A percentile compares a stretch with the other conserved stretches of the same genome.
phyloP scores from a whole-genome alignment of 768 basidiomycete genomes.

The Inosperma sp. region DNA sequence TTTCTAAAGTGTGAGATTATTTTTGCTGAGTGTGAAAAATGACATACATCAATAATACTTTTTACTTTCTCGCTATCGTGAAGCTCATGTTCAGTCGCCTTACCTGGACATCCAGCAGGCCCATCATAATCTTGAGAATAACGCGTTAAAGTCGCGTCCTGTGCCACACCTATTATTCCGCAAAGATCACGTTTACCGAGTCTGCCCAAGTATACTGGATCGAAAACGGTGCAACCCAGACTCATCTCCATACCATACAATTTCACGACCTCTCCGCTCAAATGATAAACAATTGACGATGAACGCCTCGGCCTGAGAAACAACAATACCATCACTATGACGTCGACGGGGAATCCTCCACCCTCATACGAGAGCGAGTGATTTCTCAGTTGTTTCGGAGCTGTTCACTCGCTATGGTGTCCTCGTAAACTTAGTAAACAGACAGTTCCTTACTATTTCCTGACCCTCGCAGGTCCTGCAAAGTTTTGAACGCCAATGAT shows the following conservation, averaged over 20 bases:
- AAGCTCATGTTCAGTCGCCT: constrained; percentile 59
- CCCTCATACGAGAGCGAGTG: constrained; percentile 42
- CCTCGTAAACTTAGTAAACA: constrained; percentile 47
- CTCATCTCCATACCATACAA: constrained; percentile 50
- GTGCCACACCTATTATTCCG: constrained; percentile 25
- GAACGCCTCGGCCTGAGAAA: constrained; percentile 51
- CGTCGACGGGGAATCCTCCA: constrained; percentile 53
- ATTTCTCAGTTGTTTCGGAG: constrained; percentile 49
- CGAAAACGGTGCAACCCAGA: constrained; percentile 39
- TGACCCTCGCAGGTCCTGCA: constrained; percentile 65
- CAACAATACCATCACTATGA: constrained; percentile 60
- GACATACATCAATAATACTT: too few species aligned
- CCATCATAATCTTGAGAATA: constrained; percentile 49
- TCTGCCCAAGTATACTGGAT: constrained; percentile 60
- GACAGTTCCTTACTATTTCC: constrained; percentile 53
- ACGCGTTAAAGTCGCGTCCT: background rate
- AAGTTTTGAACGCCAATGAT: constrained; percentile 56
- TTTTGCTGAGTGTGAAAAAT: too few species aligned
- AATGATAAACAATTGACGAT: constrained; percentile 51
- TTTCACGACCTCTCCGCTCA: constrained; percentile 45
- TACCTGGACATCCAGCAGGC: constrained; percentile 51
- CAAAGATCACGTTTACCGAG: constrained; percentile 56
- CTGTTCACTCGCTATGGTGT: constrained; percentile 73
- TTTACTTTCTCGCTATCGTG: too few species aligned
- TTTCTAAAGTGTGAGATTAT: too few species aligned